Evolutionary conservation across 768 basidiomycete genomes (phyloP), one percentile per base, ranked within the genome.

Genomic region (Tylopilus sp.): DNA sequence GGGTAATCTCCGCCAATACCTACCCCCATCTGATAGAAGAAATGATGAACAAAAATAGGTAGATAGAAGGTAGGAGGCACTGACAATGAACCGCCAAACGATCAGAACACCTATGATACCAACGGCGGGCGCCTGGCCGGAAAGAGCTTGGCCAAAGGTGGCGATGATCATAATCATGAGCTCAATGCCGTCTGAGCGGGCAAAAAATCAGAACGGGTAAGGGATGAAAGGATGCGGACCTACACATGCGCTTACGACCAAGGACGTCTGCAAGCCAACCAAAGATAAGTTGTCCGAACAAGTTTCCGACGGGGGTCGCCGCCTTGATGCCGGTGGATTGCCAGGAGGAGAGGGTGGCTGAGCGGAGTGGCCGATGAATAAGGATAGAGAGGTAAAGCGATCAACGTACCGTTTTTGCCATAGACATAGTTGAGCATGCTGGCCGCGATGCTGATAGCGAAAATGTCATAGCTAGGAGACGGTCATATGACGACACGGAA

Each of bases 1-100:
- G 92, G 92, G 65, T 95, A 94, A 61, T 95, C 92, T 17, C 92
- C 92, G 6, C 92, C 92, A 17, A 94, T 89, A 6, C 92, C 92
- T 3, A 92, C 68, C 0, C 89, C 89, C 80, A 83, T 83, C 84
- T 81, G 40, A 44, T 3, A 31, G 30, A 6, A 24, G 12, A 2
- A 25, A 17, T 11, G 30, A 16, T 49, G 24, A 50, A 28, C 12
- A 25, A 24, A 31, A 5, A 24, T 13, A 33, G 21, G 21, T n/a
- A 24, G 17, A 38, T 22, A 33, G 28, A 41, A 37, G 1, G 8
- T 6, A 17, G 30, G 37, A 43, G 38, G 36, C 12, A 63, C 76
- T 45, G 65, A 78, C 80, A 29, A 92, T 72, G 73, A 90, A 89
- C 12, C 92, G 83, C 92, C 92, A 95, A 45, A 87, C 80, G 53